These are phyloP conservation scores for Xylaria sp. DNA, from an alignment of 2,329 filamentous ascomycete genomes.

Conservation along the genomic window DNA sequence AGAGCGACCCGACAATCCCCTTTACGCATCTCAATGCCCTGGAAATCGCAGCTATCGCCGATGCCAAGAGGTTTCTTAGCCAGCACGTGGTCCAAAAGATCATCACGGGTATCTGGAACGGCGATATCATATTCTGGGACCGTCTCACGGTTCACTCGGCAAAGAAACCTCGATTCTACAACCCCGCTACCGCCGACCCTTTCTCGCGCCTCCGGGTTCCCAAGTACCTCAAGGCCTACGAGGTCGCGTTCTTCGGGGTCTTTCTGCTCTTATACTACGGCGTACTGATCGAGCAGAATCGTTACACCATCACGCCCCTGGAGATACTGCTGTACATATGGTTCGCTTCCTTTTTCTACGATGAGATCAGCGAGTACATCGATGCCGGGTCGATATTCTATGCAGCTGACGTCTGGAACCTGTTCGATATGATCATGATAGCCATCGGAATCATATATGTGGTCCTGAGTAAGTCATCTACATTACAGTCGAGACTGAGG, in stretches of 20 bases:
- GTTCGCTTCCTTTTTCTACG: slow-evolving; percentile 85
- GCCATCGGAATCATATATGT: slow-evolving; percentile 72
- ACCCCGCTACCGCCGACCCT: slow-evolving; percentile 59
- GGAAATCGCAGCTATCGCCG: slow-evolving; percentile 71
- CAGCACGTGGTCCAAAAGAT: slow-evolving; percentile 72
- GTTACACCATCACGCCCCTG: slow-evolving; percentile 64
- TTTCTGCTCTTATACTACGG: slow-evolving; percentile 81
- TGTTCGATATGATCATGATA: slow-evolving; percentile 76
- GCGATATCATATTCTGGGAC: slow-evolving; percentile 77
- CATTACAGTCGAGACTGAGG: background rate
- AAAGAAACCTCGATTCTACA: slow-evolving; percentile 70
- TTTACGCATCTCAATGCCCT: slow-evolving; percentile 84
- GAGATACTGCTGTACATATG: slow-evolving; percentile 81
- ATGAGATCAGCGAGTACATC: slow-evolving; percentile 81
- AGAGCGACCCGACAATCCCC: slow-evolving; percentile 66
- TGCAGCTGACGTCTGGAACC: slow-evolving; percentile 78
- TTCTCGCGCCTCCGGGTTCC: slow-evolving; percentile 73
- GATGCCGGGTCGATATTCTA: slow-evolving; percentile 90
- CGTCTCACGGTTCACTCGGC: slow-evolving; percentile 63
- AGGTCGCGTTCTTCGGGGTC: slow-evolving; percentile 69
- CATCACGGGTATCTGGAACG: slow-evolving; percentile 72
- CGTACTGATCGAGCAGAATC: slow-evolving; percentile 76
- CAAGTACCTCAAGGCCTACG: slow-evolving; percentile 72
- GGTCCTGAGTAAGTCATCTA: slow-evolving; percentile 65
- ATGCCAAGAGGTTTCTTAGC: slow-evolving; percentile 73